Base-by-base conservation (phyloP, 1,284 basidiomycete species). In the Polyporus tsugae region DNA sequence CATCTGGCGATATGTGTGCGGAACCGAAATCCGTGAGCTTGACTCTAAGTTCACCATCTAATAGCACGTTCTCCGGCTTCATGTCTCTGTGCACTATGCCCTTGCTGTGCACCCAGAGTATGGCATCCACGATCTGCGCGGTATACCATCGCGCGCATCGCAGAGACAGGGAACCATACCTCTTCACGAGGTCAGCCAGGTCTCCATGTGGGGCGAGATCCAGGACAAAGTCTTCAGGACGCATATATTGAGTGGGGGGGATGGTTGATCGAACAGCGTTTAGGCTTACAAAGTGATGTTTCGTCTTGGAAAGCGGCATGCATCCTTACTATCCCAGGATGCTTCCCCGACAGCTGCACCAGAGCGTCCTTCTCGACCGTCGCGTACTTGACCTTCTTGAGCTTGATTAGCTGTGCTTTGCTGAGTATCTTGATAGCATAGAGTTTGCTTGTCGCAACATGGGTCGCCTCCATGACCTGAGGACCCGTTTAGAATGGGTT, bases 361-460 rank as follows among this genome's bases (percentile, higher is more conserved):
- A 73, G 60, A 4, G 67, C 63, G 60, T 73, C 69, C 65, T 73
- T 73, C 64, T 73, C 72, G 13, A 70, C 67, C 35, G 60, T 71
- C 3, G 72, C 72, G 59, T 73, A 73, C 58, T 69, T 73, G 67
- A 71, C 72, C 35, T 73, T 73, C 67, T 73, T 73, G 55, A 66
- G 67, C 53, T 66, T 70, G 55, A 73, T 69, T 33, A 73, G 52
- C 35, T 70, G 69, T n/a, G 67, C 53, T 44, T 73, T 72, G 52
- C 72, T 73, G 39, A 73, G 62, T 25, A 73, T 73, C 41, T 73
- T 73, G 9, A 73, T 62, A 2, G 72, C 72, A n/a, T 65, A 73
- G 2, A 55, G 67, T 42, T 69, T 67, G 10, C 42, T 53, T 17
- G 69, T 70, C 29, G 46, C 53, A 25, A 52, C 39, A 33, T 71